phyloP scores from a whole-genome alignment of 1,284 basidiomycete genomes.

The Trichosporon sp. region DNA sequence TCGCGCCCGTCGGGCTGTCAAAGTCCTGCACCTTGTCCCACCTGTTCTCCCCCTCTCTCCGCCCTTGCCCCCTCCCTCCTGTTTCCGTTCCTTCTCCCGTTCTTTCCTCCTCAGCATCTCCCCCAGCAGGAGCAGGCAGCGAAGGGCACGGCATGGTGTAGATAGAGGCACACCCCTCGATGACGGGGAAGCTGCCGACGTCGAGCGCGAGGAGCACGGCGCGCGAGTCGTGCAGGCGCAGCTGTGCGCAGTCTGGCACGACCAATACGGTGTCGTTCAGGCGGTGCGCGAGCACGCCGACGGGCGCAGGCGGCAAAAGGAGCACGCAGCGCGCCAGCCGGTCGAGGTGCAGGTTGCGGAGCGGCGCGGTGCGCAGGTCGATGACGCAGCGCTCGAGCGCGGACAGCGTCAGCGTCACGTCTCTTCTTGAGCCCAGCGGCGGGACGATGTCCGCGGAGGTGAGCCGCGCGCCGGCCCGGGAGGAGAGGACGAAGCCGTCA shows the following conservation, averaged over 20 bases:
- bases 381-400: neutral
- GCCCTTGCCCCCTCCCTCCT: neutral
- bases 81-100: neutral
- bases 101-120: neutral
- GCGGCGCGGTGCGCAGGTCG: neutral
- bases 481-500: neutral
- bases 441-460: neutral
- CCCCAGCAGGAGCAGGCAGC: too few species aligned
- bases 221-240: neutral
- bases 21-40: neutral
- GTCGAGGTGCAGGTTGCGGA: neutral
- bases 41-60: neutral
- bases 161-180: neutral
- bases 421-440: neutral
- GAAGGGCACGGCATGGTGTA: neutral
- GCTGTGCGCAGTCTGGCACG: neutral
- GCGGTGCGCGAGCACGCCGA: neutral
- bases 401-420: neutral
- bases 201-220: neutral
- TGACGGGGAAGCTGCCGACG: neutral
- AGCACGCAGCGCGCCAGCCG: neutral
- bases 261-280: neutral
- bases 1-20: neutral
- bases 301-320: neutral
- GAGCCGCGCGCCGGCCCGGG: neutral